phyloP scores from a whole-genome alignment of 352 stramenopile genomes.

The Phytopythium oedochilum region DNA sequence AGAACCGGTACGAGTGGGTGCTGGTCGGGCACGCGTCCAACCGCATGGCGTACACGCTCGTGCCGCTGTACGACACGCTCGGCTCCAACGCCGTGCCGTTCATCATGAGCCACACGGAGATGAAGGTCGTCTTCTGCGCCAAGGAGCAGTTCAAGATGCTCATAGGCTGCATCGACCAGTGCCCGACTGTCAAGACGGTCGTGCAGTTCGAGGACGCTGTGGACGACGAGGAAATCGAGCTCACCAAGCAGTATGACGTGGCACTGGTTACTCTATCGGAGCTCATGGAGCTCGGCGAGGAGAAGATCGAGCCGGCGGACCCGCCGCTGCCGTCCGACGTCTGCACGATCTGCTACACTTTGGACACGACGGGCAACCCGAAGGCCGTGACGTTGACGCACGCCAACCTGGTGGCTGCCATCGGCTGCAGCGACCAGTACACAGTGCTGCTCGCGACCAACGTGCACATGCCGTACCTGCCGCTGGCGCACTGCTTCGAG shows the following conservation, averaged over 20 bases:
- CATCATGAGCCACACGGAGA: slow-evolving; percentile 11
- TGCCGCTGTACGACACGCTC: too few relatives aligned
- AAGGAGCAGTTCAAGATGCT: slow-evolving; percentile 19
- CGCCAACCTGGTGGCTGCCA: slow-evolving; percentile 28
- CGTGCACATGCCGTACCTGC: slow-evolving; percentile 91
- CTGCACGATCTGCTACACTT: slow-evolving; percentile 59
- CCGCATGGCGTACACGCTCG: too few relatives aligned
- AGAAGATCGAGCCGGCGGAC: slow-evolving; percentile 41
- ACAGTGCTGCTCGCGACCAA: slow-evolving; percentile 18
- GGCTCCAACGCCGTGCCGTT: slow-evolving; percentile 18
- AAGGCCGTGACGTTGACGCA: slow-evolving; percentile 45
- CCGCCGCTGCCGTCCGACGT: slow-evolving; percentile 23
- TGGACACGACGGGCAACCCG: slow-evolving; percentile 35
- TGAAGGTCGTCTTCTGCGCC: slow-evolving; percentile 26
- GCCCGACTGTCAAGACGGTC: slow-evolving; percentile 13
- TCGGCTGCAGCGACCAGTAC: slow-evolving; percentile 21
- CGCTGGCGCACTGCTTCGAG: slow-evolving; percentile 93
- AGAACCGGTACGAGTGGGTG: too few relatives aligned
- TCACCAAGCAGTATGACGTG: too few relatives aligned
- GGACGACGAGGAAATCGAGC: too few relatives aligned
- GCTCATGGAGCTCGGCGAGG: slow-evolving; percentile 30
- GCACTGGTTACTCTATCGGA: slow-evolving; percentile 40
- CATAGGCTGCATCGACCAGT: slow-evolving; percentile 14
- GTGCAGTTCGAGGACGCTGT: slow-evolving; percentile 14
- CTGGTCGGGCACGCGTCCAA: too few relatives aligned